phyloP scores from a whole-genome alignment of 1,139 yeast species.

The Yamadazyma taylorii region DNA sequence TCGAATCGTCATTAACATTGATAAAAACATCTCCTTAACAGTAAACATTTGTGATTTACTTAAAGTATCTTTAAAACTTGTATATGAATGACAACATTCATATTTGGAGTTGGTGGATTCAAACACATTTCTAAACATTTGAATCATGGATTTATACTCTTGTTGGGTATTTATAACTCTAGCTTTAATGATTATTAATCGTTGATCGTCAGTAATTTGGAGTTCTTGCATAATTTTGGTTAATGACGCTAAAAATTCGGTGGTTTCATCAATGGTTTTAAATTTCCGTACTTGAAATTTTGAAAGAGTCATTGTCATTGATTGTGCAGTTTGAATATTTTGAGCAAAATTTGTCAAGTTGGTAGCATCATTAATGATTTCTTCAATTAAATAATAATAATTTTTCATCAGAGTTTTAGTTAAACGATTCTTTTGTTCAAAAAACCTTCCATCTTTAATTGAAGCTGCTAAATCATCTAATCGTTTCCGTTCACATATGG shows the following conservation, averaged over 20 bases:
- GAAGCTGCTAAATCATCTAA: conserved; percentile 82
- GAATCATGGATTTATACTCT: conserved; percentile 46
- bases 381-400: conserved; percentile 83
- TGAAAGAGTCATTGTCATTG: conserved; percentile 67
- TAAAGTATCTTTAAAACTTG: conserved; percentile 66
- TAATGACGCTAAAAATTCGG: conserved; percentile 56
- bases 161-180: conserved; percentile 49
- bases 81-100: conserved; percentile 64
- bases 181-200: conserved; percentile 51
- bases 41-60: conserved; percentile 72
- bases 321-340: conserved; percentile 74
- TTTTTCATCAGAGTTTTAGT: conserved; percentile 65
- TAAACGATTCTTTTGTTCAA: conserved; percentile 81
- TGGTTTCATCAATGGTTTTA: conserved; percentile 72
- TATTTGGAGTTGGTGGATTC: conserved; percentile 22
- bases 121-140: conserved; percentile 45
- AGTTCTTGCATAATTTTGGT: conserved; percentile 49
- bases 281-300: conserved; percentile 71
- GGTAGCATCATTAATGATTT: conserved; percentile 47
- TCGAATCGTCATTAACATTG: conserved; percentile 73
- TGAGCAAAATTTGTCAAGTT: conserved; percentile 48
- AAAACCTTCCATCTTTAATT: conserved; percentile 82
- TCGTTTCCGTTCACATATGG: conserved; percentile 84
- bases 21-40: conserved; percentile 71
- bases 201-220: conserved; percentile 30